Evolutionary conservation across 2,329 filamentous ascomycete genomes (phyloP).

Genomic region (Botrytis porri): DNA sequence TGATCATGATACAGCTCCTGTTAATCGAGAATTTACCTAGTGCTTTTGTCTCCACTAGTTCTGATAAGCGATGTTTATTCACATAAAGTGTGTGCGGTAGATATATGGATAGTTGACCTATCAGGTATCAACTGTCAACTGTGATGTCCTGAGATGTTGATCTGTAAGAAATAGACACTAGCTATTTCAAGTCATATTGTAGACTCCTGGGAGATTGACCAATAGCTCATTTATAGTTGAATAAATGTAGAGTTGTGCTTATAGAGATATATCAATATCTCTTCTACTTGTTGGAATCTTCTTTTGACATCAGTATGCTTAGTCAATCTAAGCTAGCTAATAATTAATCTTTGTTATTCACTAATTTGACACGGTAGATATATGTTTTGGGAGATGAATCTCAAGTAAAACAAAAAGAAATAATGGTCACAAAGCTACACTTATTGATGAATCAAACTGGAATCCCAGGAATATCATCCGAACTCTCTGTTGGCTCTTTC

Average conservation of each 20-base stretch:
- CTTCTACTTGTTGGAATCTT: too few relatives aligned
- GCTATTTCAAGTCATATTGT: too few relatives aligned
- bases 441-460: background rate
- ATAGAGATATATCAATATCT: too few relatives aligned
- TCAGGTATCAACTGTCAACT: background rate
- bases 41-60: background rate
- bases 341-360: background rate
- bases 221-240: too few relatives aligned
- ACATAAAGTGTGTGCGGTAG: background rate
- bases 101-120: background rate
- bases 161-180: background rate
- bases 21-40: background rate
- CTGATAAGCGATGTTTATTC: background rate
- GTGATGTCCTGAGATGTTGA: background rate
- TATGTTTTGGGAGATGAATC: background rate
- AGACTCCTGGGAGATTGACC: too few relatives aligned
- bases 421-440: background rate
- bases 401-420: background rate
- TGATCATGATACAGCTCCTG: background rate
- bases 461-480: background rate
- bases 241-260: too few relatives aligned
- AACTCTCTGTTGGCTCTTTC: background rate
- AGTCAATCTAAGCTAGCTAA: too few relatives aligned
- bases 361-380: background rate
- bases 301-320: too few relatives aligned